Evolutionary conservation across 2,329 filamentous ascomycete genomes (phyloP).

Genomic region (Xylaria sp.): DNA sequence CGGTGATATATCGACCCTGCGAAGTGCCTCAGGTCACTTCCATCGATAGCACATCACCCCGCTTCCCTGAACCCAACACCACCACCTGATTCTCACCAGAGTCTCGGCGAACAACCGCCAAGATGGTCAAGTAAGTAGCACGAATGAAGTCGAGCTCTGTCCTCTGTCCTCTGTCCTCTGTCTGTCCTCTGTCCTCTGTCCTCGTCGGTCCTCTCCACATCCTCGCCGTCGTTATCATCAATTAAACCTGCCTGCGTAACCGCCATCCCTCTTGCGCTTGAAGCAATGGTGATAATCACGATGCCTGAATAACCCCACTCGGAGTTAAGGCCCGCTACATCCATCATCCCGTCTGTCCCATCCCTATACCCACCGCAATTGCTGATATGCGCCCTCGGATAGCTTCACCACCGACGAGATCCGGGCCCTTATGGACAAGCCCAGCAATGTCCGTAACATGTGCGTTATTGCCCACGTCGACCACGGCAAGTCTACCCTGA

Average conservation of each 20-base stretch:
- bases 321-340: slow-evolving; percentile 43
- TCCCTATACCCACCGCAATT: slow-evolving; percentile 11
- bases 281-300: slow-evolving; percentile 16
- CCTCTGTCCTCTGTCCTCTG: background rate
- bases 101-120: slow-evolving; percentile 72
- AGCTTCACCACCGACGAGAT: slow-evolving; percentile 99
- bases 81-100: slow-evolving; percentile 37
- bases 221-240: background rate
- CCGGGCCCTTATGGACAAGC: slow-evolving; percentile 72
- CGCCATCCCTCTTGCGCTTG: slow-evolving; percentile 11
- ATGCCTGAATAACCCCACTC: slow-evolving; percentile 38
- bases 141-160: too few relatives aligned
- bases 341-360: too few relatives aligned
- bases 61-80: slow-evolving; percentile 3
- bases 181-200: slow-evolving; percentile 1
- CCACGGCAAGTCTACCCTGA: slow-evolving; percentile 99
- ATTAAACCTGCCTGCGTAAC: background rate
- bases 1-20: slow-evolving; percentile 19
- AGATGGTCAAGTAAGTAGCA: slow-evolving; percentile 99
- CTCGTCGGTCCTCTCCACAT: slow-evolving; percentile 1
- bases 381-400: slow-evolving; percentile 54
- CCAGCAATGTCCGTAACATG: slow-evolving; percentile 87
- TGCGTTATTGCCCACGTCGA: slow-evolving; percentile 99
- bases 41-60: slow-evolving; percentile 24
- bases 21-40: slow-evolving; percentile 25